phyloP scores from a whole-genome alignment of 1,284 basidiomycete species.

The Trametes polyzona region DNA sequence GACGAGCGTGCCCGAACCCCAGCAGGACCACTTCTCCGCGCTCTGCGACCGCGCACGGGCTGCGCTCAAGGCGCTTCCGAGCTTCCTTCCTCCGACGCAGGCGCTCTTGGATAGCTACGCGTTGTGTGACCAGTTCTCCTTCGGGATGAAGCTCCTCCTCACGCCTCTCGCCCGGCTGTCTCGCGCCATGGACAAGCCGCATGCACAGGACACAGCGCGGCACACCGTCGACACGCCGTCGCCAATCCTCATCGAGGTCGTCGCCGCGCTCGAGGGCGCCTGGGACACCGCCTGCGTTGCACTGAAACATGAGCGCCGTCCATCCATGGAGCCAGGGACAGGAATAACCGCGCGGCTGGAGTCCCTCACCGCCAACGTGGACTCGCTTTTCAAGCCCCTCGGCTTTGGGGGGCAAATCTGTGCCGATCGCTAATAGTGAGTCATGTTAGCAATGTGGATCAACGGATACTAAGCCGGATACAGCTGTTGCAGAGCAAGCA shows the following conservation, averaged over 20 bases:
- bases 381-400: not conserved
- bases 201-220: not conserved
- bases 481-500: no score
- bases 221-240: not conserved
- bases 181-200: not conserved
- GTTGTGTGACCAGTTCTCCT: slow-evolving; percentile 4
- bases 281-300: slow-evolving; percentile 3
- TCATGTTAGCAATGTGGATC: no score
- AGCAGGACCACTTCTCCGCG: not conserved
- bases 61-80: not conserved
- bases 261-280: not conserved
- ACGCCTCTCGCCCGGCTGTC: not conserved
- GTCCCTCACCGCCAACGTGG: not conserved
- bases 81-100: not conserved
- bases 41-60: not conserved
- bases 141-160: slow-evolving; percentile 5
- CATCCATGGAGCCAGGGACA: not conserved
- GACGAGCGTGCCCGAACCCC: not conserved
- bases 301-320: not conserved
- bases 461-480: no score
- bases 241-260: not conserved
- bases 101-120: not conserved
- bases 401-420: no score
- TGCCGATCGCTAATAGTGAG: no score
- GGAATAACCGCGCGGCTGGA: not conserved